Evolutionary conservation across 305 asterid species (phyloP).

Genomic region (Withania somnifera): DNA sequence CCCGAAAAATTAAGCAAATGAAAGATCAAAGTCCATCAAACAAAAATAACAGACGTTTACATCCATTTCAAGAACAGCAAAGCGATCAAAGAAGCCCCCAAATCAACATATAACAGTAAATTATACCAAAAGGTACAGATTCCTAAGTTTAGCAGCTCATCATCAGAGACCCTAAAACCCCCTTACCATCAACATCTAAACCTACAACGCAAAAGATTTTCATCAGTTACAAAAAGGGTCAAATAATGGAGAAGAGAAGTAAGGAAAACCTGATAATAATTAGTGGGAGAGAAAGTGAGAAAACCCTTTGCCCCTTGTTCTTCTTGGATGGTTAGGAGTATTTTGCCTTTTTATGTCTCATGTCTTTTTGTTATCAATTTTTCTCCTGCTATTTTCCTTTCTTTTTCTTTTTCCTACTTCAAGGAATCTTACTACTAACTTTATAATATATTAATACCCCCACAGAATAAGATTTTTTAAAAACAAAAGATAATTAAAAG

Average conservation of each 20-base stretch:
- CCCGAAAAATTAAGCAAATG: background rate
- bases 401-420: no score
- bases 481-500: background rate
- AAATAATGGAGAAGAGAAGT: background rate
- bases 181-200: background rate
- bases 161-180: background rate
- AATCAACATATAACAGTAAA: background rate
- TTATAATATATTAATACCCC: no score
- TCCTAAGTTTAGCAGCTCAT: background rate
- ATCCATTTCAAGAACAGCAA: background rate
- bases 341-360: background rate
- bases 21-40: background rate
- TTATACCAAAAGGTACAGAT: background rate
- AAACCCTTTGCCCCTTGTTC: conserved; percentile 4
- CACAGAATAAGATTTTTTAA: background rate
- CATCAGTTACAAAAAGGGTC: background rate
- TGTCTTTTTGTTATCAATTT: background rate
- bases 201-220: background rate
- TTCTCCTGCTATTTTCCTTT: background rate
- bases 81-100: background rate
- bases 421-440: no score
- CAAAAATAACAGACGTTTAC: background rate
- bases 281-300: conserved; percentile 7
- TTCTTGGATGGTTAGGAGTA: conserved; percentile 6
- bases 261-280: conserved; percentile 3